Conservation (phyloP, 192 early-diverging fungal genomes). For the Gryganskiella cystojenkinii region DNA sequence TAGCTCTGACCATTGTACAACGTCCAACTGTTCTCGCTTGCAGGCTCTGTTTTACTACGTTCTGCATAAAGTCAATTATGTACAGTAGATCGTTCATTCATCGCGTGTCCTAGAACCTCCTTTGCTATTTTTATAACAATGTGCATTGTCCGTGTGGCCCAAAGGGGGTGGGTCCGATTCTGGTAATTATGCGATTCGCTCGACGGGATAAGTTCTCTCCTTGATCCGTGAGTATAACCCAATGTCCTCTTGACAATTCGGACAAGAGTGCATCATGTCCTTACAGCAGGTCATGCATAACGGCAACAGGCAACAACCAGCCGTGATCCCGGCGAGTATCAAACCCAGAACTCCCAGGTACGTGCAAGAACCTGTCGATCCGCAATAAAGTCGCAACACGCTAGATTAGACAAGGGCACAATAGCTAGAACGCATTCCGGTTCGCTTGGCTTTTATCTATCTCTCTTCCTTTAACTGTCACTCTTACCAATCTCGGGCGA, state of each 20-base stretch:
- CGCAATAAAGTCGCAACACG: neutral
- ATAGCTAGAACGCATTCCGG: neutral
- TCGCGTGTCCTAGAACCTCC: too few species aligned
- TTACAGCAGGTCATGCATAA: slow-evolving; percentile 33
- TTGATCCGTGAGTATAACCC: slow-evolving; percentile 33
- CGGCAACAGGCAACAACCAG: slow-evolving; percentile 32
- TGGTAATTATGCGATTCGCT: too few species aligned
- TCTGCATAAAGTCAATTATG: too few species aligned
- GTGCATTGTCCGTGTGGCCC: too few species aligned
- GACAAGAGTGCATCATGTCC: slow-evolving; percentile 47
- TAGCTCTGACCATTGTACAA: too few species aligned
- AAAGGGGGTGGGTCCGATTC: too few species aligned
- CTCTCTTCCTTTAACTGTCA: too few species aligned
- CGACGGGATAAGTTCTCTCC: slow-evolving; percentile 27
- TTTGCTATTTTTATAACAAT: too few species aligned
- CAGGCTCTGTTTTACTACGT: too few species aligned
- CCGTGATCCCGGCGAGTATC: slow-evolving; percentile 14
- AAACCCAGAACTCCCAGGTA: slow-evolving; percentile 33
- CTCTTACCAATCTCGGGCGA: slow-evolving; percentile 42
- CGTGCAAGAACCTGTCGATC: slow-evolving; percentile 32
- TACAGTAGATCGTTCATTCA: too few species aligned
- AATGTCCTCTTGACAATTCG: slow-evolving; percentile 39
- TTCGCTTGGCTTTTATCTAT: neutral
- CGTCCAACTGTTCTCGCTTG: too few species aligned
- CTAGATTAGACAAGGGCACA: neutral